Evolutionary conservation across 495 filamentous ascomycete genomes (phyloP).

Genomic region (Daldinia grandis): DNA sequence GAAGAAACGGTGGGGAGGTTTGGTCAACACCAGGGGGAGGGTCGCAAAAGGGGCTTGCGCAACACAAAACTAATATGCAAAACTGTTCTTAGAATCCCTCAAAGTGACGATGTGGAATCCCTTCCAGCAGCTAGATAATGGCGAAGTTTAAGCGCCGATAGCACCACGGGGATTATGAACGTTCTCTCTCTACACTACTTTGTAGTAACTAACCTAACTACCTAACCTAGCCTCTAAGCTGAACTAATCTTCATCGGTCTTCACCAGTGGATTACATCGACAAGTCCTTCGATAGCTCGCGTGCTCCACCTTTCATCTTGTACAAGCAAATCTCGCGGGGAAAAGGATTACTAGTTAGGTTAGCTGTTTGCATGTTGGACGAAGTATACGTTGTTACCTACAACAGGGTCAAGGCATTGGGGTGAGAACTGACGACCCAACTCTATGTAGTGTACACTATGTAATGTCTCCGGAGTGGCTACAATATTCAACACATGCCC

Average conservation of each 20-base stretch:
- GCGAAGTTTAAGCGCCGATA: conserved; percentile 27
- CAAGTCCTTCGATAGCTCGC: conserved; percentile 13
- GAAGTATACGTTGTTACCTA: conserved; percentile 20
- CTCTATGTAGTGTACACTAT: no score
- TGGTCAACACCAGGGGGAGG: conserved; percentile 41
- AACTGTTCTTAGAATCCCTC: conserved; percentile 32
- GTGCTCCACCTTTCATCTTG: conserved; percentile 22
- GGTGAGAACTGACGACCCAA: conserved; percentile 25
- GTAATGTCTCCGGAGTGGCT: conserved; percentile 25
- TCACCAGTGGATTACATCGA: conserved; percentile 2
- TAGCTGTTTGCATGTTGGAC: conserved; percentile 36
- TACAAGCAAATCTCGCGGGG: conserved; percentile 15
- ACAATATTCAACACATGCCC: conserved; percentile 14
- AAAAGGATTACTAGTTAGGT: no score
- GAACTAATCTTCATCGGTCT: conserved; percentile 9
- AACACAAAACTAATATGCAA: conserved; percentile 33
- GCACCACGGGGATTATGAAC: conserved; percentile 15
- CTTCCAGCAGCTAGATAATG: conserved; percentile 26
- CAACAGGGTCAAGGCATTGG: conserved; percentile 30
- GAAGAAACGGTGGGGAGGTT: conserved; percentile 35
- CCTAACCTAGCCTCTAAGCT: conserved; percentile 1
- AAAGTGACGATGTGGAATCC: conserved; percentile 34
- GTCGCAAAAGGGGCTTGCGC: conserved; percentile 47
- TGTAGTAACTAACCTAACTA: no score
- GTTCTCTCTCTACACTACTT: not conserved